A percentile compares a stretch with the other conserved stretches of the same genome.
Conservation (phyloP, 441 rosid genomes). For the Rhodomyrtus psidioides region DNA sequence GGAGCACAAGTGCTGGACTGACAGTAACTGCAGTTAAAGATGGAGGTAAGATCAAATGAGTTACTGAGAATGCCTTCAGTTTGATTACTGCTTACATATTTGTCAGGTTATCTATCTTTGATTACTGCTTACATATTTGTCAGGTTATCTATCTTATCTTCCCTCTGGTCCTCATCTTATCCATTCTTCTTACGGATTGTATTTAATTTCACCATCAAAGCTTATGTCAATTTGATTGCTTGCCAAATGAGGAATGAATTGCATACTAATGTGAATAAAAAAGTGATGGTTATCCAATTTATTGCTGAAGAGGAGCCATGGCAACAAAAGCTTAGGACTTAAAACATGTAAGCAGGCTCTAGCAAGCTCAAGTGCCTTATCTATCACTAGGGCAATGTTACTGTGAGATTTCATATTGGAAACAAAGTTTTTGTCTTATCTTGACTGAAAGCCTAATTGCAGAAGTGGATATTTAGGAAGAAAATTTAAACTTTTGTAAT, state of each 20-base stretch:
- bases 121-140: background rate
- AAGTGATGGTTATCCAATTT: background rate
- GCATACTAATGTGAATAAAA: background rate
- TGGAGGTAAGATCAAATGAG: conserved; percentile 47
- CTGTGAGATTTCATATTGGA: background rate
- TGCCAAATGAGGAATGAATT: background rate
- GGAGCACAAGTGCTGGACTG: conserved; percentile 98
- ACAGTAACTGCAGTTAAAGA: conserved; percentile 98
- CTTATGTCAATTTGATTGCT: background rate
- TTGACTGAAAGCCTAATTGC: background rate
- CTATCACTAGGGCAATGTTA: background rate
- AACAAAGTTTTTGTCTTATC: background rate
- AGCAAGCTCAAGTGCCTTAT: background rate
- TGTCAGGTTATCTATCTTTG: no score
- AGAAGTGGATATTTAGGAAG: background rate
- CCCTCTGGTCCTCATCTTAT: background rate
- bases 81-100: background rate
- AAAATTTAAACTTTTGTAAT: background rate
- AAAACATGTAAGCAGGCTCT: background rate
- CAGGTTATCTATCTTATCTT: background rate
- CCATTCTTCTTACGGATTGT: background rate
- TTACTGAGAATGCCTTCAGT: background rate
- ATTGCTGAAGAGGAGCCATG: background rate
- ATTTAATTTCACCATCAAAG: background rate
- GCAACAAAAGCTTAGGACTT: background rate